Conservation (phyloP, 139 green algal species). For the Diplosphaera chodatii region DNA sequence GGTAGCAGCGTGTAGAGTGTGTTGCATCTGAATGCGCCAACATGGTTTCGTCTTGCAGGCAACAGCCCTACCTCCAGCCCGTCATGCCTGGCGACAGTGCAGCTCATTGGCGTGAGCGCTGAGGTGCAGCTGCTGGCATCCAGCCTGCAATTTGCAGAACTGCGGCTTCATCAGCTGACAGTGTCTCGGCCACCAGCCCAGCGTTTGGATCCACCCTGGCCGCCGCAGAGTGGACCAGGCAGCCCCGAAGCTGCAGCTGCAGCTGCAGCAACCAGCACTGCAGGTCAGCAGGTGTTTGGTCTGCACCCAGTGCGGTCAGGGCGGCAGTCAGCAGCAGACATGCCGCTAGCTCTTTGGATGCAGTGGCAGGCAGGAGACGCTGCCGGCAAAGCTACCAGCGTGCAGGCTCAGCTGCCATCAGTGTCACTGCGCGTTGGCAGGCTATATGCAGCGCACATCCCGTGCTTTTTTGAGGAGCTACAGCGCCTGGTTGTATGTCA, state of each 20-base stretch:
- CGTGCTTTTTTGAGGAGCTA: not conserved
- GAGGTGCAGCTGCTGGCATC: not conserved
- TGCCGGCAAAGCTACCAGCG: not conserved
- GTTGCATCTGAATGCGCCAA: too few species aligned
- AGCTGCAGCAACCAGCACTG: too few species aligned
- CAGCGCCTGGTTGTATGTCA: not conserved
- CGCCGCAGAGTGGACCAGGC: too few species aligned
- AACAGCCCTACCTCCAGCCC: too few species aligned
- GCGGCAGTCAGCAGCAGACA: not conserved
- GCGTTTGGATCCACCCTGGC: not conserved
- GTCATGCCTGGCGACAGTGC: not conserved
- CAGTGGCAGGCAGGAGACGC: slow-evolving; percentile 7
- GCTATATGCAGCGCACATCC: slow-evolving; percentile 2
- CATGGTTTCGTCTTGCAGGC: too few species aligned
- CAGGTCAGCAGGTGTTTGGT: slow-evolving; percentile 1
- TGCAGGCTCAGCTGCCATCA: not conserved
- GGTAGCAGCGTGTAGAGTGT: too few species aligned
- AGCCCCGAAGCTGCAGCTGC: too few species aligned
- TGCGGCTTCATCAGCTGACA: not conserved
- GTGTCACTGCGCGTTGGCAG: slow-evolving; percentile 12
- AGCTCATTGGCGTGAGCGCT: not conserved
- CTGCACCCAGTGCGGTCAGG: slow-evolving; percentile 4
- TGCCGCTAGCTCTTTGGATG: slow-evolving; percentile 6
- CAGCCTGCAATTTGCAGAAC: not conserved
- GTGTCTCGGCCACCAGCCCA: not conserved